Conservation (phyloP, 352 stramenopile species). For the Phytophthora foliorum region DNA sequence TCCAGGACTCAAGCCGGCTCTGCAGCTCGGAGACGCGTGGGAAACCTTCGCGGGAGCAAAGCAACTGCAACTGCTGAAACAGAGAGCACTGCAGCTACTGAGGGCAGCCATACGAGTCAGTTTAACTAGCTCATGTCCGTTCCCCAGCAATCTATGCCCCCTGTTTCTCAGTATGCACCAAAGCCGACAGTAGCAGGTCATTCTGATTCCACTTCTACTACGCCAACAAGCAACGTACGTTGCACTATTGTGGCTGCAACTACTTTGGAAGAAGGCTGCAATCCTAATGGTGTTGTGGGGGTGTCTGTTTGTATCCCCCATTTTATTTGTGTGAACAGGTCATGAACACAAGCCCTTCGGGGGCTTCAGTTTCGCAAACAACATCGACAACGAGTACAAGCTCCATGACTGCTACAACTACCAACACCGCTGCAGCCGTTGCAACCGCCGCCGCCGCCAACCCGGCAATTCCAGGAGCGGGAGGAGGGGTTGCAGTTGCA, state of each 20-base stretch:
- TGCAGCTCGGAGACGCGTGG: slow-evolving; percentile 11
- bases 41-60: slow-evolving; percentile 6
- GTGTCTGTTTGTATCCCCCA: not conserved
- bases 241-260: slow-evolving; percentile 5
- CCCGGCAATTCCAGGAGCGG: not conserved
- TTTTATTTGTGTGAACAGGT: slow-evolving; percentile 26
- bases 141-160: slow-evolving; percentile 76
- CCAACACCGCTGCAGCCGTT: slow-evolving; percentile 5
- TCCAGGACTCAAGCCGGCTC: not conserved
- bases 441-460: not conserved
- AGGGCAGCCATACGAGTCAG: slow-evolving; percentile 11
- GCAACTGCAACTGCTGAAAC: slow-evolving; percentile 14
- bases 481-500: slow-evolving; percentile 3
- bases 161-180: slow-evolving; percentile 78
- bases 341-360: slow-evolving; percentile 39
- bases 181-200: slow-evolving; percentile 47
- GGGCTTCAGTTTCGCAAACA: slow-evolving; percentile 26
- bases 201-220: slow-evolving; percentile 47
- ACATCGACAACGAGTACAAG: slow-evolving; percentile 27
- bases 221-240: slow-evolving; percentile 41
- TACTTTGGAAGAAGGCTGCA: not conserved
- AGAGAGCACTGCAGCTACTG: slow-evolving; percentile 8
- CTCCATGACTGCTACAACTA: slow-evolving; percentile 30
- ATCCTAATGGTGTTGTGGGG: slow-evolving; percentile 11
- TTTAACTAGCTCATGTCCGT: slow-evolving; percentile 60